phyloP scores from a whole-genome alignment of 371 early-diverging fungal genomes.

The Mucor indicus region DNA sequence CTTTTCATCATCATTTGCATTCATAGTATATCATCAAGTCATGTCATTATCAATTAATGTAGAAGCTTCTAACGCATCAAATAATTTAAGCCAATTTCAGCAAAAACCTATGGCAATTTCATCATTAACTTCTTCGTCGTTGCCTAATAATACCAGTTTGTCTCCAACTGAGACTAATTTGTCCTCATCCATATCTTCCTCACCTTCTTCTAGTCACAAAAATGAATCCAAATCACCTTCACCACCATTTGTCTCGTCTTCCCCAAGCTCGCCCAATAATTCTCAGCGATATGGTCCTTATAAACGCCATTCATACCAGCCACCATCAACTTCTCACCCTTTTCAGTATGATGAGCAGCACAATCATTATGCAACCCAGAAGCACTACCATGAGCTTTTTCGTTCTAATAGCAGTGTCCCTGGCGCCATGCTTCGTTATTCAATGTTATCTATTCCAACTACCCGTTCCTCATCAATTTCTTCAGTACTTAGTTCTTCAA shows the following conservation, averaged over 20 bases:
- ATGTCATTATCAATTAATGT: conserved; percentile 8
- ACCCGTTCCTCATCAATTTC: too few species aligned
- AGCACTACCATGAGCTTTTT: too few species aligned
- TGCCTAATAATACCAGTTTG: background rate
- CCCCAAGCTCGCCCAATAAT: too few species aligned
- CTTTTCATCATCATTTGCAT: background rate
- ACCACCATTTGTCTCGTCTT: too few species aligned
- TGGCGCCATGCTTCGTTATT: too few species aligned
- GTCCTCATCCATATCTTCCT: background rate
- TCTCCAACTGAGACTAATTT: background rate
- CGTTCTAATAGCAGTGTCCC: too few species aligned
- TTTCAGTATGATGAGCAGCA: background rate
- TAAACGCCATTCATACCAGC: background rate
- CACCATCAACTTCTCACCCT: background rate
- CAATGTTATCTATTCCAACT: too few species aligned
- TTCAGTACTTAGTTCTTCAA: too few species aligned
- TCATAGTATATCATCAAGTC: too few species aligned
- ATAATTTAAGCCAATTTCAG: conserved; percentile 1
- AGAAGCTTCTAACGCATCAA: background rate
- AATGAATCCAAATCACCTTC: too few species aligned
- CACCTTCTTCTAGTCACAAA: background rate
- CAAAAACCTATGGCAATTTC: conserved; percentile 41
- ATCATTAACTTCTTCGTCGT: conserved; percentile 30
- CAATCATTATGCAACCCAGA: background rate
- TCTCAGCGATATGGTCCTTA: too few species aligned